Base-by-base conservation (phyloP, 805 yeast species). In the Saccharomycopsis olivae region DNA sequence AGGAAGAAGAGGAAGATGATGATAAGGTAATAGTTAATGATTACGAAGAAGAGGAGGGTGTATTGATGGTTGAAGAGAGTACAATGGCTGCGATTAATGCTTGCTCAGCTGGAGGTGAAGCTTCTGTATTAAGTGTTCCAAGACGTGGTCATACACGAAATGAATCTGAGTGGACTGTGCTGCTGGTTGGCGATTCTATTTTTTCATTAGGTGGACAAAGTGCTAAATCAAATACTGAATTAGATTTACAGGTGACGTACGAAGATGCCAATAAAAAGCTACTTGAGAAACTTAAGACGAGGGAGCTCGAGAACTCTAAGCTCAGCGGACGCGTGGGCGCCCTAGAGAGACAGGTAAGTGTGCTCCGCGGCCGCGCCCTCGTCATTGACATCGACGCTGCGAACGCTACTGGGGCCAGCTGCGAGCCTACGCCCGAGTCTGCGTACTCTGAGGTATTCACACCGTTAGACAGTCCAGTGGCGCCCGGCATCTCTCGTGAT, bases 201-300 rank as follows among this genome's bases (percentile, higher is more conserved):
- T 23, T 23, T 23, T 23, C 25, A 23, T 8, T 23, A 10, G 10
- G 10, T 8, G 25, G 10, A 10, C 10, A 6, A 23, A 23, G 10
- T 23, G 10, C 25, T 21, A 23, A 17, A 19, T 41, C 38, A 11
- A 35, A 38, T 21, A 16, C 24, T 6, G 40, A 44, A 18, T 17
- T 41, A 5, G 40, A 35, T 15, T 18, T 33, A 15, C 33, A 35
- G 5, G 11, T 25, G 25, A 38, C 43, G 2, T 44, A 41, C 16
- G 46, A 44, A 19, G 43, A 41, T n/a, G 24, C 46, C 25, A 44
- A 44, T 23, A 33, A 35, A 18, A 19, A 23, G 5, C 25, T 44
- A 14, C 33, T 44, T 15, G 45, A 41, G 19, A 38, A 40, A 28
- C 29, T 44, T 15, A 41, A 38, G 16, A 15, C 19, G 10, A 34